Base-by-base conservation (phyloP, 768 basidiomycete species). In the Boletales sp. region DNA sequence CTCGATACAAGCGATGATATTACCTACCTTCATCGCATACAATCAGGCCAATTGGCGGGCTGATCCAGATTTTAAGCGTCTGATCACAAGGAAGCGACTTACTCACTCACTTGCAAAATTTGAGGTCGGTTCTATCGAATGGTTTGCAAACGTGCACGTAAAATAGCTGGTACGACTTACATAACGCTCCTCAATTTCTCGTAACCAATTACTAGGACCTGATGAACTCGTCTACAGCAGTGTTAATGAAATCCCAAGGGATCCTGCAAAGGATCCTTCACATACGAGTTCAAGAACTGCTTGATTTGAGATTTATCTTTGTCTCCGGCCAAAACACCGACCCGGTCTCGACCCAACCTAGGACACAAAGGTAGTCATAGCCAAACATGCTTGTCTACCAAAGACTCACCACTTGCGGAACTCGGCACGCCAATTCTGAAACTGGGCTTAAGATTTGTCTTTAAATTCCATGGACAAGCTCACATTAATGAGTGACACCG, bases 181-280 rank as follows among this genome's bases (percentile, higher is more conserved):
- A 91, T 83, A 8, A 93, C 83, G 15, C 82, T 86, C 41, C 91
- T 74, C 33, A 96, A 76, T 46, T 88, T 84, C 62, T 98, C 96
- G 64, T 99, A 99, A 3, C 96, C 94, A 51, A 97, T 94, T 52
- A 99, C 81, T 17, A 99, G 74, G 2, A 98, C 90, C 49, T 93
- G 86, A 57, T 91, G 86, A 8, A 78, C 77, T 63, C 78, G 83
- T 31, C 89, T 90, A 58, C 7, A 43, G 50, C 2, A 28, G 21
- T 14, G 13, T 31, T 45, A 13, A 35, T 51, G 28, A 51, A 33
- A 38, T 45, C 25, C 43, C 8, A 52, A 30, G n/a, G 2, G 34
- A 41, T 14, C 38, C 15, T 34, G 21, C 17, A 37, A 13, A 17
- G 25, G 7, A 32, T 35, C 41, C 34, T 38, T 30, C 28, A 69